A percentile compares a stretch with the other conserved stretches of the same genome.
These are phyloP conservation scores for Pezicula radicicola DNA, from an alignment of 2,329 filamentous ascomycete species.

Conservation along the genomic window DNA sequence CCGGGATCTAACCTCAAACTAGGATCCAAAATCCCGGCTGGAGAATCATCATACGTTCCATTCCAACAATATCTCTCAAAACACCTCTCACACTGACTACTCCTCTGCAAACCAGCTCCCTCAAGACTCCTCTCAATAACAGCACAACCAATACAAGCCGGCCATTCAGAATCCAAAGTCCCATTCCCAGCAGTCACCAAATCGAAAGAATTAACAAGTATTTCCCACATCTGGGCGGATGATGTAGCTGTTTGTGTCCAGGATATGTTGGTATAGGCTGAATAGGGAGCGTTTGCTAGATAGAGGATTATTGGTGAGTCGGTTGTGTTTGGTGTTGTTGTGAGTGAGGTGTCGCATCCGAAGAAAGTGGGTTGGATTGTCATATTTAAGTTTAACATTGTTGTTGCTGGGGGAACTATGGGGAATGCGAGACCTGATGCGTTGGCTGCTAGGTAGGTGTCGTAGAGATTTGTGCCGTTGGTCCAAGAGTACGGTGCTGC, in stretches of 20 bases:
- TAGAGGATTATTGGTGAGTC: slow-evolving; percentile 21
- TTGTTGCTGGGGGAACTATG: slow-evolving; percentile 8
- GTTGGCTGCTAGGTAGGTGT: slow-evolving; percentile 7
- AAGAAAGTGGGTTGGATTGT: slow-evolving; percentile 18
- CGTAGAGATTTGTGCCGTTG: slow-evolving; percentile 12
- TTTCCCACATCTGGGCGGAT: slow-evolving; percentile 7
- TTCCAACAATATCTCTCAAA: slow-evolving; percentile 21
- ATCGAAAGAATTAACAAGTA: slow-evolving; percentile 16
- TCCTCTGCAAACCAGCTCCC: slow-evolving; percentile 13
- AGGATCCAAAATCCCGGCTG: slow-evolving; percentile 2
- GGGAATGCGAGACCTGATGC: slow-evolving; percentile 4
- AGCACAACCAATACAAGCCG: slow-evolving; percentile 19
- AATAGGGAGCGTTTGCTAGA: slow-evolving; percentile 19
- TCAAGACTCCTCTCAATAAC: slow-evolving; percentile 19
- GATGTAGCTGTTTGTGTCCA: slow-evolving; percentile 1
- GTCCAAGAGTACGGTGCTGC: slow-evolving; percentile 7
- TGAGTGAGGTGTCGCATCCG: slow-evolving; percentile 18
- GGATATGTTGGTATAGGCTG: slow-evolving; percentile 15
- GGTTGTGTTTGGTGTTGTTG: slow-evolving; percentile 12
- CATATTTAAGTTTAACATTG: slow-evolving; percentile 16
- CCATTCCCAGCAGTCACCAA: slow-evolving; percentile 19
- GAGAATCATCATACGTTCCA: slow-evolving; percentile 9
- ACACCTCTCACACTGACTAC: slow-evolving; percentile 16
- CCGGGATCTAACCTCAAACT: slow-evolving; percentile 6
- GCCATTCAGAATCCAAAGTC: slow-evolving; percentile 16